Evolutionary conservation across 225 moss, liverwort and hornwort species (phyloP).

Genomic region (Bryoerythrophyllum caledonicum): DNA sequence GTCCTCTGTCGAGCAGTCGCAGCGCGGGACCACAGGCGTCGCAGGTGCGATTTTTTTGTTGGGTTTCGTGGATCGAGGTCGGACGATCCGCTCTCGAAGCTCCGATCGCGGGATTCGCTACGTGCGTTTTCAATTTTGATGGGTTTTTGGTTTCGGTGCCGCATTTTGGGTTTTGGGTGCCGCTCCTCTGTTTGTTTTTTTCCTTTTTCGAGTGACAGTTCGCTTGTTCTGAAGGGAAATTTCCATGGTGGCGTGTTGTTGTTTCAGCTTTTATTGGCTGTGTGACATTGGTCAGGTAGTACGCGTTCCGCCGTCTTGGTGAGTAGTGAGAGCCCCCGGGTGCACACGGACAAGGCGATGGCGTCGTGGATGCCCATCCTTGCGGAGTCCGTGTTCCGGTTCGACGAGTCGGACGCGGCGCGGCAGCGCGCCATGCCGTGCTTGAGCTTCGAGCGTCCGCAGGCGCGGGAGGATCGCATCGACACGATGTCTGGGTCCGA

Average conservation of each 20-base stretch:
- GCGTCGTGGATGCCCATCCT: conserved; percentile 65
- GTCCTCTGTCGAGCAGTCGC: background rate
- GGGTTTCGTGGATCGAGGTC: background rate
- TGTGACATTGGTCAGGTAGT: conserved; percentile 50
- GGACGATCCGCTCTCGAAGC: no score
- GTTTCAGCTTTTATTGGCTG: conserved; percentile 37
- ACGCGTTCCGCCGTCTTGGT: background rate
- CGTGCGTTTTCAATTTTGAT: background rate
- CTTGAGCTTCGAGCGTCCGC: conserved; percentile 59
- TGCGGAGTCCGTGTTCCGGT: conserved; percentile 68
- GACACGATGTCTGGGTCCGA: conserved; percentile 19
- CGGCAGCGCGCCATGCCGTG: conserved; percentile 55
- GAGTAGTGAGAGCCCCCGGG: conserved; percentile 23
- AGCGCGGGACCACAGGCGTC: background rate
- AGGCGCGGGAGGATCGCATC: conserved; percentile 49
- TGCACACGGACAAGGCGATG: conserved; percentile 36
- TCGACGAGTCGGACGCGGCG: conserved; percentile 64
- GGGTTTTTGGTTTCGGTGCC: background rate
- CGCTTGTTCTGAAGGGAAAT: conserved; percentile 11
- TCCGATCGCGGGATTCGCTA: background rate
- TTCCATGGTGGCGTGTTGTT: conserved; percentile 14
- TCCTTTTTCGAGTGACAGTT: background rate
- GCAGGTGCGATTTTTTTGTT: conserved; percentile 7
- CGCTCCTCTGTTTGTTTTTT: no score
- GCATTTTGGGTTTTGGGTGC: no score